Conservation (phyloP, 2,329 filamentous ascomycete species). For the Xylariaceae sp. region DNA sequence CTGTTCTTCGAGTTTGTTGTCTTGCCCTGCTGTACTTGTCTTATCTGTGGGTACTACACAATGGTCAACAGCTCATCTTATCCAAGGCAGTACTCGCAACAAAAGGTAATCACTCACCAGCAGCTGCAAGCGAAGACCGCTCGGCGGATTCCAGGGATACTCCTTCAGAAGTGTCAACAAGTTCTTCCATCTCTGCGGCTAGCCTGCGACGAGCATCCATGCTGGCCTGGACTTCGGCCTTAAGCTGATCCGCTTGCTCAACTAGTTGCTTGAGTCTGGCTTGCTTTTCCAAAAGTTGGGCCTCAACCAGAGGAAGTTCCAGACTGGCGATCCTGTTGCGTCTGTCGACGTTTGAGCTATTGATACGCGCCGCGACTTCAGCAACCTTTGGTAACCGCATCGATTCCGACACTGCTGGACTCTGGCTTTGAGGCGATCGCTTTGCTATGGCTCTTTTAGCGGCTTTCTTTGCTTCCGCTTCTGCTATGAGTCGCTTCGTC, state of each 20-base stretch:
- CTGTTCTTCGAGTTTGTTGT: no score
- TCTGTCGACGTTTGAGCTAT: constrained; percentile 9
- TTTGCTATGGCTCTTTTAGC: constrained; percentile 15
- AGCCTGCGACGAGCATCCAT: constrained; percentile 27
- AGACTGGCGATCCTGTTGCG: constrained; percentile 30
- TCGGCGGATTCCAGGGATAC: constrained; percentile 1
- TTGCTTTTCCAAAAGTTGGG: constrained; percentile 35
- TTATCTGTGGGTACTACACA: no score
- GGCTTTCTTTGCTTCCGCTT: constrained; percentile 47
- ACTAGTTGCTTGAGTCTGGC: constrained; percentile 39
- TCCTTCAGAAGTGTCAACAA: constrained; percentile 22
- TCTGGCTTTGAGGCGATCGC: constrained; percentile 14
- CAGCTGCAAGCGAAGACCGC: background rate
- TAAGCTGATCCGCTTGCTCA: constrained; percentile 38
- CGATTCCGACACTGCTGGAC: constrained; percentile 8
- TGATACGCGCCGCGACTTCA: constrained; percentile 5
- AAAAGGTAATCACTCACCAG: background rate
- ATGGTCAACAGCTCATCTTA: no score
- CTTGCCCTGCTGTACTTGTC: no score
- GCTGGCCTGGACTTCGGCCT: constrained; percentile 36
- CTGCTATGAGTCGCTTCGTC: constrained; percentile 51
- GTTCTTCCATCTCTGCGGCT: constrained; percentile 24
- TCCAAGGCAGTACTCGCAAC: no score
- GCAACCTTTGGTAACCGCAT: constrained; percentile 7
- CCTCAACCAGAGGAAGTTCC: constrained; percentile 31